These are phyloP conservation scores for Lecanoromycetidae sp. DNA, from an alignment of 2,329 filamentous ascomycete genomes.

Conservation along the genomic window DNA sequence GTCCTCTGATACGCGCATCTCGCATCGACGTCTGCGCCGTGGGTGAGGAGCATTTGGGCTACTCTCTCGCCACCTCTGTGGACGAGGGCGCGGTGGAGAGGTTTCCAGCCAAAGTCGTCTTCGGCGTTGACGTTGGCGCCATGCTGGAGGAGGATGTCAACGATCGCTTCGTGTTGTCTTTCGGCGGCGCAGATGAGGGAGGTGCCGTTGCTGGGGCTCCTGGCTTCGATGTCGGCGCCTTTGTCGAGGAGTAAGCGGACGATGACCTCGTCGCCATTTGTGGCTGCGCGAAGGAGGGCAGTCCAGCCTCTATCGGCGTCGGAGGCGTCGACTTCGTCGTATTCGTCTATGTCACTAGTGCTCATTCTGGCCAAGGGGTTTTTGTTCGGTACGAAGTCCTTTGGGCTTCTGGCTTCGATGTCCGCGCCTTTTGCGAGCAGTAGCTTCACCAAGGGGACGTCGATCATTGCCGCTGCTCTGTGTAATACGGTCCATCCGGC, in stretches of 20 bases:
- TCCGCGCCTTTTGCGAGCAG: conserved; percentile 12
- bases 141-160: conserved; percentile 10
- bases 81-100: conserved; percentile 12
- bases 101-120: conserved; percentile 15
- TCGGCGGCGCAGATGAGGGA: conserved; percentile 12
- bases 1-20: conserved; percentile 8
- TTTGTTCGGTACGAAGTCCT: conserved; percentile 8
- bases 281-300: conserved; percentile 17
- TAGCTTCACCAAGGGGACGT: conserved; percentile 10
- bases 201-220: conserved; percentile 8
- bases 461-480: conserved; percentile 10
- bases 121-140: conserved; percentile 11
- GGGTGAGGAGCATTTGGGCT: conserved; percentile 6
- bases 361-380: neutral
- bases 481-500: conserved; percentile 15
- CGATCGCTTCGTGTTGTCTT: conserved; percentile 2
- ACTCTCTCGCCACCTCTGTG: neutral
- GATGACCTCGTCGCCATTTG: conserved; percentile 13
- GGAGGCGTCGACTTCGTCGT: conserved; percentile 4
- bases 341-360: neutral
- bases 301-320: conserved; percentile 12
- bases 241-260: conserved; percentile 16
- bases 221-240: conserved; percentile 22
- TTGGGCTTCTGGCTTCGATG: conserved; percentile 12
- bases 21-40: conserved; percentile 12